Conservation (phyloP, 2,329 filamentous ascomycete genomes). For the Parafenestella ontariensis region DNA sequence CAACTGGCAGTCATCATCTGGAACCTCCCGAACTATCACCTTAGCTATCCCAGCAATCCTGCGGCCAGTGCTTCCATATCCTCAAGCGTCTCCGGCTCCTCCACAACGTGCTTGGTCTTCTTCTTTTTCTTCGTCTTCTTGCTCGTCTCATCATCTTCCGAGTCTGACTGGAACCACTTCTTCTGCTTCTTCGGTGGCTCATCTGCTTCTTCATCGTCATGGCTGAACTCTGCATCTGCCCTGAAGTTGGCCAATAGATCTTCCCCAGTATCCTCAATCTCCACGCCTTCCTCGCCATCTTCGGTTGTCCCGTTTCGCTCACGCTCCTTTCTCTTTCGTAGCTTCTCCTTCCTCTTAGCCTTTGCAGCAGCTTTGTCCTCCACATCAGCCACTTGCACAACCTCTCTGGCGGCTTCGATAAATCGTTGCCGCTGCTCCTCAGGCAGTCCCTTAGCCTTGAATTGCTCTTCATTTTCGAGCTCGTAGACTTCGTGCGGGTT, state of each 20-base stretch:
- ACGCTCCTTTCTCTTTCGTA: conserved; percentile 73
- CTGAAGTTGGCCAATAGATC: conserved; percentile 54
- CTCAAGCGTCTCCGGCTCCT: conserved; percentile 79
- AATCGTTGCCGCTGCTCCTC: conserved; percentile 80
- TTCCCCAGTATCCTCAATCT: conserved; percentile 41
- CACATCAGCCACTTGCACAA: conserved; percentile 77
- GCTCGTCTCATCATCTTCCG: conserved; percentile 57
- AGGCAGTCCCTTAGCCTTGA: conserved; percentile 75
- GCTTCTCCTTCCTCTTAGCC: conserved; percentile 79
- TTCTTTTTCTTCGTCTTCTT: conserved; percentile 47
- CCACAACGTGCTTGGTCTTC: conserved; percentile 64
- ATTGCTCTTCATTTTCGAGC: conserved; percentile 83
- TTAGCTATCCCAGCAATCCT: conserved; percentile 64
- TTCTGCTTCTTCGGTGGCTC: conserved; percentile 68
- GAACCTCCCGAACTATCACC: not conserved
- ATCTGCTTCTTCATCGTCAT: conserved; percentile 52
- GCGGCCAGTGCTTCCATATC: conserved; percentile 80
- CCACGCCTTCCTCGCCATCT: conserved; percentile 34
- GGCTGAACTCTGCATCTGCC: conserved; percentile 50
- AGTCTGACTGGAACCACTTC: conserved; percentile 80
- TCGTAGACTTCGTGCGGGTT: conserved; percentile 86
- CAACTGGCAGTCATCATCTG: not conserved
- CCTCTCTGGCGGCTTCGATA: conserved; percentile 74
- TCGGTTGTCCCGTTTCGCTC: conserved; percentile 59
- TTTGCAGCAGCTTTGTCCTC: conserved; percentile 82